Conservation (phyloP, 2,329 filamentous ascomycete genomes). For the Exophiala sp. region DNA sequence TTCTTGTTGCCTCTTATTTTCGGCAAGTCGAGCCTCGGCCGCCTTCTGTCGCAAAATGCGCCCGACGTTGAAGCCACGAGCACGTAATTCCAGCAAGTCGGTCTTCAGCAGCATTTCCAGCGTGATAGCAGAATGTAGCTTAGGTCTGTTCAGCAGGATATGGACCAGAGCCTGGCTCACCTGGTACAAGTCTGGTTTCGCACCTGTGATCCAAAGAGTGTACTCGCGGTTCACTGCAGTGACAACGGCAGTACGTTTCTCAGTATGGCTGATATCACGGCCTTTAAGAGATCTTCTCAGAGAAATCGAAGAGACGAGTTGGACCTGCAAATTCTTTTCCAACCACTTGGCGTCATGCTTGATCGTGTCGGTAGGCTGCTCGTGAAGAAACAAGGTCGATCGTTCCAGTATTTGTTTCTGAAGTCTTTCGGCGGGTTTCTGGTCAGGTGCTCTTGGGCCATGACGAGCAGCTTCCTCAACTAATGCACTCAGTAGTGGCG, state of each 20-base stretch:
- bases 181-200: conserved; percentile 79
- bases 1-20: conserved; percentile 72
- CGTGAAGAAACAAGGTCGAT: conserved; percentile 84
- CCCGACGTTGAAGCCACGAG: conserved; percentile 93
- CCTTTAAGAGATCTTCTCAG: conserved; percentile 73
- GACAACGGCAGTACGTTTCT: conserved; percentile 72
- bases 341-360: conserved; percentile 88
- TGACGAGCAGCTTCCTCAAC: conserved; percentile 76
- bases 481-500: conserved; percentile 68
- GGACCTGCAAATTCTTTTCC: conserved; percentile 75
- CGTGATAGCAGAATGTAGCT: conserved; percentile 83
- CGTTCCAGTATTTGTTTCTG: conserved; percentile 82
- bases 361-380: conserved; percentile 72
- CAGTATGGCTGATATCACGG: conserved; percentile 64
- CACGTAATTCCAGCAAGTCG: conserved; percentile 74
- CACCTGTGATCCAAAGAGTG: conserved; percentile 72
- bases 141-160: conserved; percentile 74
- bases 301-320: conserved; percentile 73
- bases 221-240: conserved; percentile 56
- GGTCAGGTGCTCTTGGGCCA: conserved; percentile 63
- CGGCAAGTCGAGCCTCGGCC: conserved; percentile 80
- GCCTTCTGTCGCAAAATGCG: conserved; percentile 86
- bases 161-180: conserved; percentile 83
- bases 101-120: conserved; percentile 88
- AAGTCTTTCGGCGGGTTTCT: conserved; percentile 65